These are phyloP conservation scores for Scheffersomyces cryptocercus DNA, from an alignment of 1,139 yeast genomes.

Conservation along the genomic window DNA sequence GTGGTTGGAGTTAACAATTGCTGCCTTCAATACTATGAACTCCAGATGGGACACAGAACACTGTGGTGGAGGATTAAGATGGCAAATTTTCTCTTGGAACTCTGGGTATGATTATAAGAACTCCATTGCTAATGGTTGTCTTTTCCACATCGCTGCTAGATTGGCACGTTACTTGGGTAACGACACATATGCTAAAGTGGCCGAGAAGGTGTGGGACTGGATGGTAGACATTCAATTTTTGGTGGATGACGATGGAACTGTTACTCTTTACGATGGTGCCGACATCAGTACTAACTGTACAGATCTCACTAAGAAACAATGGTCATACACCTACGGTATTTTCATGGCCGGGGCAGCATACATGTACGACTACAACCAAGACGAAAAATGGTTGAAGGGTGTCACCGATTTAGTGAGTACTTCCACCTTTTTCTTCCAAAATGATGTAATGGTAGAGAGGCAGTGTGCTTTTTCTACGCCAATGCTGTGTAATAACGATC, in stretches of 20 bases:
- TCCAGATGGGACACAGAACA: slow-evolving; percentile 74
- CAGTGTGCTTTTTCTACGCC: slow-evolving; percentile 57
- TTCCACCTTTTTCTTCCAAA: slow-evolving; percentile 54
- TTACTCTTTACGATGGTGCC: slow-evolving; percentile 76
- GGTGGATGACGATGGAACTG: slow-evolving; percentile 42
- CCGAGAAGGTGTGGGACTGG: slow-evolving; percentile 84
- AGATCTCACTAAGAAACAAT: slow-evolving; percentile 57
- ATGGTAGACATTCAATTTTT: slow-evolving; percentile 62
- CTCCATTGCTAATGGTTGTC: slow-evolving; percentile 85
- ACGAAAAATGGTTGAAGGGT: slow-evolving; percentile 67
- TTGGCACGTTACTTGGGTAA: slow-evolving; percentile 81
- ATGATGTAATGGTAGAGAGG: slow-evolving; percentile 68
- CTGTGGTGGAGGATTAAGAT: slow-evolving; percentile 89
- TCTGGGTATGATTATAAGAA: slow-evolving; percentile 92
- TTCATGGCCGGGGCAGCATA: slow-evolving; percentile 81
- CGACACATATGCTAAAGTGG: slow-evolving; percentile 74
- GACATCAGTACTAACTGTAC: slow-evolving; percentile 63
- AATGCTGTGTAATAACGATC: slow-evolving; percentile 77
- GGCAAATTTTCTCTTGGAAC: slow-evolving; percentile 97
- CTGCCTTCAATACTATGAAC: slow-evolving; percentile 87
- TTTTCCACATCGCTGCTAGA: slow-evolving; percentile 86
- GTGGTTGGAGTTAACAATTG: slow-evolving; percentile 79
- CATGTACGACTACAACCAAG: slow-evolving; percentile 72
- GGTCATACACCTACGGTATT: slow-evolving; percentile 91
- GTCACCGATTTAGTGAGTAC: slow-evolving; percentile 54